phyloP scores from a whole-genome alignment of 768 basidiomycete species.

The Podaxis pistillaris region DNA sequence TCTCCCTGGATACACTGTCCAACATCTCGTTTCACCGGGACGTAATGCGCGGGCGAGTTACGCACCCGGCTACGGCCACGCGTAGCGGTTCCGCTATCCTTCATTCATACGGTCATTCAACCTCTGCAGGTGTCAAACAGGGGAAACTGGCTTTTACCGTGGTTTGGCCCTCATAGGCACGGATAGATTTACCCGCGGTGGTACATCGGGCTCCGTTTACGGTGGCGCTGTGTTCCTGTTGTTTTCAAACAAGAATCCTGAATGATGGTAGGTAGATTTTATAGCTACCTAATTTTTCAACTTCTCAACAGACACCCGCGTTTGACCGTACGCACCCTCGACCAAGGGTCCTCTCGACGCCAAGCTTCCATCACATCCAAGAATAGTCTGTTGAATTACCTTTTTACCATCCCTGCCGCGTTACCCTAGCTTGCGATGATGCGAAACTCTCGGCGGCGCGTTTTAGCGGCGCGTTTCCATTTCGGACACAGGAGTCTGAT shows the following conservation, averaged over 20 bases:
- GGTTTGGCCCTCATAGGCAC: not conserved
- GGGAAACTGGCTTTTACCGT: no score
- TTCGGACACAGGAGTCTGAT: not conserved
- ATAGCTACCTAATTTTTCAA: not conserved
- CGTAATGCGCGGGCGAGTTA: no score
- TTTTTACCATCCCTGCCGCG: no score
- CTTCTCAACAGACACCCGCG: not conserved
- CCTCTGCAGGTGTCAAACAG: no score
- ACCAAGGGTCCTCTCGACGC: not conserved
- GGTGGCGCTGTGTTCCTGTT: not conserved
- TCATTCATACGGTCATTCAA: no score
- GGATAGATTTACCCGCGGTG: not conserved
- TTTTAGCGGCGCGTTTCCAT: not conserved
- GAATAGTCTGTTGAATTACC: not conserved
- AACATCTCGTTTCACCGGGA: no score
- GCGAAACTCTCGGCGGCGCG: not conserved
- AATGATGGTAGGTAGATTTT: not conserved
- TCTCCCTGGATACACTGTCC: no score
- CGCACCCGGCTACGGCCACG: not conserved
- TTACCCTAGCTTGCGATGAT: not conserved
- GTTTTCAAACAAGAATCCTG: not conserved
- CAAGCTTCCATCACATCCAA: not conserved
- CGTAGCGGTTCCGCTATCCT: no score
- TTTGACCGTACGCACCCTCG: not conserved
- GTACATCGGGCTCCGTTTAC: not conserved